Conservation (phyloP, 345 rosid genomes). For the Eutrema yunnanense region DNA sequence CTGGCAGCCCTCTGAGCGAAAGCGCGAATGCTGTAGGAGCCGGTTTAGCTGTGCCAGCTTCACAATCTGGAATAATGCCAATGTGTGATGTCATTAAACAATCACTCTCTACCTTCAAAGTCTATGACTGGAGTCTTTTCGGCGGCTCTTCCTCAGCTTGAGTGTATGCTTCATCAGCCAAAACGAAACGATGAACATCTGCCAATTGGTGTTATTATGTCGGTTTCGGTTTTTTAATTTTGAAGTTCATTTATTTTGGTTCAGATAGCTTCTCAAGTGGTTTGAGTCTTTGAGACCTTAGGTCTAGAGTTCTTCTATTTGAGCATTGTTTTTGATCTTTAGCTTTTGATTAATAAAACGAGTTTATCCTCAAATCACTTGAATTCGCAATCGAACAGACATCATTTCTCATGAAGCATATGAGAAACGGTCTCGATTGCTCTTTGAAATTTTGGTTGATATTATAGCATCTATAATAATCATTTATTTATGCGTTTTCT, state of each 20-base stretch:
- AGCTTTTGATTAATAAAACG: background rate
- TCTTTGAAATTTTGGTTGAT: background rate
- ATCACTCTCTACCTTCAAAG: conserved; percentile 64
- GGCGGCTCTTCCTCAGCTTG: conserved; percentile 33
- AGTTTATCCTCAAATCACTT: background rate
- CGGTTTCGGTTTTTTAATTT: background rate
- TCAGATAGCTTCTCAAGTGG: background rate
- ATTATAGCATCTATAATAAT: too few relatives aligned
- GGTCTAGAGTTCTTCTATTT: background rate
- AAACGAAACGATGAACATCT: background rate
- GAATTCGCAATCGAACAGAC: background rate
- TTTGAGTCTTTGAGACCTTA: background rate
- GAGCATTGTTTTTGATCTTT: background rate
- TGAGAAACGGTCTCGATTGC: background rate
- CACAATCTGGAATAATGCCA: conserved; percentile 51
- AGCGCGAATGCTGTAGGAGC: conserved; percentile 65
- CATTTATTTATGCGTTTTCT: too few relatives aligned
- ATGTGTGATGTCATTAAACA: conserved; percentile 63
- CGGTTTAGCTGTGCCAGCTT: conserved; percentile 58
- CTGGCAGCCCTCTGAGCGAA: conserved; percentile 66
- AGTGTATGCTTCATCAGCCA: background rate
- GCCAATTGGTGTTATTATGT: background rate
- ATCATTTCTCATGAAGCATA: background rate
- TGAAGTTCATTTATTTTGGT: background rate
- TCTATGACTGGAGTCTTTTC: conserved; percentile 72